These are phyloP conservation scores for Wallacemonas sp. DNA, from an alignment of 208 protist genomes.

Conservation along the genomic window DNA sequence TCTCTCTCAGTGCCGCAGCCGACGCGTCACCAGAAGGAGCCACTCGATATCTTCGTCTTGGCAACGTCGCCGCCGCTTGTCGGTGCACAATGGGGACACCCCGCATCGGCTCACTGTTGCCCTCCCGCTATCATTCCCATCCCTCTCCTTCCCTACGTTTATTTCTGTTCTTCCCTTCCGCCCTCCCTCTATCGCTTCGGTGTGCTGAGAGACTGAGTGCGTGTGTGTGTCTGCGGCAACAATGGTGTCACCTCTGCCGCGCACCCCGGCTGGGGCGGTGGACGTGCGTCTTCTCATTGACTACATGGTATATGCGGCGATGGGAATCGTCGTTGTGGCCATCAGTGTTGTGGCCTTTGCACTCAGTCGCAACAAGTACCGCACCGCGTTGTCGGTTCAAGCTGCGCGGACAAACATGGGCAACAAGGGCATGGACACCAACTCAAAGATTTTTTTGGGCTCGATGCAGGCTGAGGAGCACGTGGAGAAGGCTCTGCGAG, in stretches of 20 bases:
- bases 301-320: conserved; percentile 35
- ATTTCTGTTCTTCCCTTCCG: not conserved
- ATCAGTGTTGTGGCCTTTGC: conserved; percentile 37
- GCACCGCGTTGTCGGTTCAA: conserved; percentile 33
- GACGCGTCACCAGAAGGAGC: too few relatives aligned
- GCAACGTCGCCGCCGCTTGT: too few relatives aligned
- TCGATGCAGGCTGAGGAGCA: conserved; percentile 78
- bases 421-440: conserved; percentile 23
- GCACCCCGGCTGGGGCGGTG: not conserved
- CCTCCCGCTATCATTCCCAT: too few relatives aligned
- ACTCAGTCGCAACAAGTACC: conserved; percentile 52
- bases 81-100: too few relatives aligned
- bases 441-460: conserved; percentile 33
- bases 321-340: conserved; percentile 31
- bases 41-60: too few relatives aligned
- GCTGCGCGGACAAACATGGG: conserved; percentile 42
- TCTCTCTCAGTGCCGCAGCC: too few relatives aligned
- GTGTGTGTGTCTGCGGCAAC: too few relatives aligned
- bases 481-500: conserved; percentile 59
- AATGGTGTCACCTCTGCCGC: not conserved
- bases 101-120: too few relatives aligned
- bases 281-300: conserved; percentile 16
- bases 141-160: not conserved
- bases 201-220: too few relatives aligned
- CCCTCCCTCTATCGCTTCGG: not conserved